phyloP scores from a whole-genome alignment of 2,329 filamentous ascomycete species.

The Apiospora malaysiana region DNA sequence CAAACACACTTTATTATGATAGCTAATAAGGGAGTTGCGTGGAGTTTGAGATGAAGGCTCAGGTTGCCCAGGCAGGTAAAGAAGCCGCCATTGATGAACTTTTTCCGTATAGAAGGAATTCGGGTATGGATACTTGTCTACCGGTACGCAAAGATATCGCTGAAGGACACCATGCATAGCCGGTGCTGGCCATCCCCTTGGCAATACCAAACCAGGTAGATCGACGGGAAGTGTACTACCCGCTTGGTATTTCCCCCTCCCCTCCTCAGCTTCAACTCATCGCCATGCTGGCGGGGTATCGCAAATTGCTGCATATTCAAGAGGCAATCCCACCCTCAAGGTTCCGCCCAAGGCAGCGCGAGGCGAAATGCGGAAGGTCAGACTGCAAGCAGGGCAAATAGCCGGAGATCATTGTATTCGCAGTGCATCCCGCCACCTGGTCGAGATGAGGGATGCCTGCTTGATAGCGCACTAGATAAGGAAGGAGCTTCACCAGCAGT shows the following conservation, averaged over 20 bases:
- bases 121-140: not conserved
- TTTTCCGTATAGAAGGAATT: not conserved
- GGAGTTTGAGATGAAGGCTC: too few relatives aligned
- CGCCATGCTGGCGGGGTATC: conserved; percentile 2
- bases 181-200: not conserved
- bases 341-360: not conserved
- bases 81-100: not conserved
- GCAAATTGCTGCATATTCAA: not conserved
- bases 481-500: not conserved
- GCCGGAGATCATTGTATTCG: not conserved
- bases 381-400: not conserved
- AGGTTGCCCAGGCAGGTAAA: too few relatives aligned
- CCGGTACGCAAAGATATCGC: not conserved
- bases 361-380: conserved; percentile 6
- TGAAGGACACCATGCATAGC: not conserved
- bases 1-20: too few relatives aligned
- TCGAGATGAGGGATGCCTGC: not conserved
- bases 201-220: not conserved
- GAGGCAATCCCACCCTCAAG: not conserved
- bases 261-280: not conserved
- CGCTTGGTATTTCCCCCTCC: not conserved
- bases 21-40: too few relatives aligned
- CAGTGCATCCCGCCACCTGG: not conserved
- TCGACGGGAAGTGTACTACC: not conserved
- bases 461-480: not conserved